Base-by-base conservation (phyloP, 257 asterid genomes). In the Solanum megistacrolobum region DNA sequence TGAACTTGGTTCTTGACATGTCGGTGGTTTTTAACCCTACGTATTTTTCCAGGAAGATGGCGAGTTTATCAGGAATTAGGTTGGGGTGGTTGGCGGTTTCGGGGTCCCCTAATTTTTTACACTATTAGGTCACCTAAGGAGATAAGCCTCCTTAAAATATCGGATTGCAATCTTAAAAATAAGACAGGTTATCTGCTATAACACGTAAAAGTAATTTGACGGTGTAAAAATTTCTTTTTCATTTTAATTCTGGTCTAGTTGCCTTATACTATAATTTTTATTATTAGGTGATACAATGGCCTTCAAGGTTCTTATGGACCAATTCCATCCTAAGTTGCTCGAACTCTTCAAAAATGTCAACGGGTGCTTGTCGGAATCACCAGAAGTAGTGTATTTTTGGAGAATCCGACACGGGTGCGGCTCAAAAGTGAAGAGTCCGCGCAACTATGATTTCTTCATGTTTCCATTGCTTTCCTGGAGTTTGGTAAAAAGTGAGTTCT, bases 271-370 rank as follows among this genome's bases (percentile, higher is more conserved):
- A 8, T 9, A 62, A 23, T 62, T 6, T 75, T 38, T 38, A 12
- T 78, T 79, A 13, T 25, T 29, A 96, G 98, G 98, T 91, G 99
- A 96, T 92, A 92, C 95, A 76, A 93, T 94, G 91, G 93, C 92
- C 4, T 95, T 94, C 94, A 94, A 94, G 87, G 94, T 94, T 92
- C 93, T 96, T 87, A 96, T 94, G 98, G 98, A 96, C 74, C 96
- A 95, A 91, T 94, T 96, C 88, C 96, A 92, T 92, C 31, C 31
- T 29, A 29, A 29, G 31, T 29, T 29, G 31, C 31, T 29, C 31
- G 31, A 29, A 29, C 31, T 29, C 31, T 29, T 29, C 31, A 29
- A 29, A 29, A 29, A 29, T 29, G 31, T 29, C 31, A 29, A 29
- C 31, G 2, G 31, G 31, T 29, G 31, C 31, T 29, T 29, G 31